Evolutionary conservation across 1,284 basidiomycete species (phyloP), one percentile per base, ranked within the genome.

Genomic region (Athelia psychrophila): DNA sequence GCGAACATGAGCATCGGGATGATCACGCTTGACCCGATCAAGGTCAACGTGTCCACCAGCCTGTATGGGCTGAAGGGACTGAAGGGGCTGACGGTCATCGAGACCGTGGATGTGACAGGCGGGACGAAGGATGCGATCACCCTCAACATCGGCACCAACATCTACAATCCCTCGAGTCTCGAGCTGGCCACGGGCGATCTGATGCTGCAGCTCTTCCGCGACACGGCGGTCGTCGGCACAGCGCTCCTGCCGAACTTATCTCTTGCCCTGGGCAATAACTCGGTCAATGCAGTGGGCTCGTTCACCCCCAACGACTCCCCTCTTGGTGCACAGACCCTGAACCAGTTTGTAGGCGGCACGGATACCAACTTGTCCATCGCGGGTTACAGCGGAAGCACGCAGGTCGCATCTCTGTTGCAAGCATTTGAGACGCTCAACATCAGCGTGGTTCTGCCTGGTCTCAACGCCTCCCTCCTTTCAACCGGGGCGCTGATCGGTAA

Each of bases 111-210:
- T 62, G 85, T 92, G 2, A 61, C 79, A 12, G 88, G 88, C 49
- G 90, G 89, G 22, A 83, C 81, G 3, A 60, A 66, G n/a, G 77
- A 83, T 23, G 83, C 77, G 22, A 79, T 92, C 52, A 68, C 73
- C 10, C 76, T 92, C 47, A 74, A 65, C 15, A 88, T 91, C 52
- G 70, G 76, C 54, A 81, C 79, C 79, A 48, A 53, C 3, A 86
- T 92, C n/a, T 64, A 73, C 61, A 92, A 92, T 63, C 89, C 88
- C 2, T 88, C 85, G 19, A 88, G 81, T 63, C 71, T 92, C 56
- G 78, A 84, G 54, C 67, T 91, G 22, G 66, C 69, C 8, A 76
- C 75, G 1, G 84, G 84, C 13, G 82, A 88, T 60, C 60, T 88
- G 52, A 75, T 83, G 85, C 64, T 91, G 56, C 79, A 85, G 56